Conservation (phyloP, 768 basidiomycete species). For the Botryobasidium botryosum region DNA sequence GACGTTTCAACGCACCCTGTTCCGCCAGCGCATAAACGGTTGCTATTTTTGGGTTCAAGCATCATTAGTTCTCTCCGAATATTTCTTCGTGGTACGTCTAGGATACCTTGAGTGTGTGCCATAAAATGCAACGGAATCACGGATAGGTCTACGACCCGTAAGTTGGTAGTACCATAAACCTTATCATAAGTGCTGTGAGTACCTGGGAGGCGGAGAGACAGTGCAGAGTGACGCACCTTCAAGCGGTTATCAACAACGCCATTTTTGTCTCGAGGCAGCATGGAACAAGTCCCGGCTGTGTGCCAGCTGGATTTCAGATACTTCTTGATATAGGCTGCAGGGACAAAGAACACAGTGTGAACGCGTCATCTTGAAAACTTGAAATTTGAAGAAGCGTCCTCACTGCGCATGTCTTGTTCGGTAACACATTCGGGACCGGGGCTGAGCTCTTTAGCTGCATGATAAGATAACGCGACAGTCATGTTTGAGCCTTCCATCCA, state of each 20-base stretch:
- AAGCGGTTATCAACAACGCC: constrained; percentile 41
- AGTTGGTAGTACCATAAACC: constrained; percentile 11
- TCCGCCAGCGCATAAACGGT: no score
- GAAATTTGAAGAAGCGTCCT: no score
- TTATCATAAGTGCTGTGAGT: constrained; percentile 4
- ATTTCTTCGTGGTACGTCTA: no score
- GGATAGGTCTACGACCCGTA: constrained; percentile 25
- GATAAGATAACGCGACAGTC: background rate
- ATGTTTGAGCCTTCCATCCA: background rate
- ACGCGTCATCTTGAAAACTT: no score
- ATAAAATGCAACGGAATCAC: constrained; percentile 35
- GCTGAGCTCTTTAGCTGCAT: background rate
- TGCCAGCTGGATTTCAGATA: no score
- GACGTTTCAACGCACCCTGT: no score
- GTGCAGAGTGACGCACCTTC: background rate
- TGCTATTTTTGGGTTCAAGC: no score
- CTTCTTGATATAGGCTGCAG: no score
- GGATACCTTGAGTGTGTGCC: constrained; percentile 19
- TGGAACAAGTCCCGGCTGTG: background rate
- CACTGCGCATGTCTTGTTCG: background rate
- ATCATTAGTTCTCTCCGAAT: no score
- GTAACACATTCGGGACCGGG: background rate
- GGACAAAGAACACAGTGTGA: no score
- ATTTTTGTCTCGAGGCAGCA: background rate
- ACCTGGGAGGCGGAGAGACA: background rate